Evolutionary conservation across 805 yeast genomes (phyloP), one percentile per base, ranked within the genome.

Genomic region (Priceomyces fermenticarens): DNA sequence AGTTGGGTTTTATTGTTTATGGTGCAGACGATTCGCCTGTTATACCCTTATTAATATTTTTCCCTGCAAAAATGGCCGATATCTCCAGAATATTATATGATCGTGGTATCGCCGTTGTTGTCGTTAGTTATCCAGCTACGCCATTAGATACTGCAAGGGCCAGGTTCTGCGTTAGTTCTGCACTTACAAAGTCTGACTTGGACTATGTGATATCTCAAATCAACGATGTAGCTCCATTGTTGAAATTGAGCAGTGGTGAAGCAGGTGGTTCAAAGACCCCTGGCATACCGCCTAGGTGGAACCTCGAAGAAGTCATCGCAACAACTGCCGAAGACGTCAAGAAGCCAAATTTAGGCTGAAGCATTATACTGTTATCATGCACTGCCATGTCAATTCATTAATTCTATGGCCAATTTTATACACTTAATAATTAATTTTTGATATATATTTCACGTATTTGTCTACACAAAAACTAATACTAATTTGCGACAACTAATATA

Each of bases 1-100:
- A 91, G 61, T 70, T 93, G 46, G 99, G 99, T 1, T 93, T 90
- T 62, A 88, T 90, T 55, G 93, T 89, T 35, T 85, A 83, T 52
- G 99, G 99, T 51, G 85, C 85, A 47, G 97, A 93, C 52, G 99
- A 93, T 63, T 86, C 96, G 32, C 99, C 99, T 1, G 96, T 93
- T 39, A 81, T 93, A 44, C 99, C 99, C 27, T 63, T 91, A 46
- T 70, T 93, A 59, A 65, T 90, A 47, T 93, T 85, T 58, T 80
- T 88, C 39, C 99, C 99, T 16, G 82, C 95, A 23, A 91, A 90
- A 60, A 88, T 93, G 95, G 95, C 96, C 17, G 89, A 91, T 0
- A 79, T 89, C 47, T 84, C 96, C 35, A 78, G 96, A 60, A 78
- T 80, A 76, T 77, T 91, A 75, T 77, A 85, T 52, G 80, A 77